A percentile compares a stretch with the other conserved stretches of the same genome.
These are phyloP conservation scores for Candida labiduridarum DNA, from an alignment of 1,139 yeast genomes.

Conservation along the genomic window DNA sequence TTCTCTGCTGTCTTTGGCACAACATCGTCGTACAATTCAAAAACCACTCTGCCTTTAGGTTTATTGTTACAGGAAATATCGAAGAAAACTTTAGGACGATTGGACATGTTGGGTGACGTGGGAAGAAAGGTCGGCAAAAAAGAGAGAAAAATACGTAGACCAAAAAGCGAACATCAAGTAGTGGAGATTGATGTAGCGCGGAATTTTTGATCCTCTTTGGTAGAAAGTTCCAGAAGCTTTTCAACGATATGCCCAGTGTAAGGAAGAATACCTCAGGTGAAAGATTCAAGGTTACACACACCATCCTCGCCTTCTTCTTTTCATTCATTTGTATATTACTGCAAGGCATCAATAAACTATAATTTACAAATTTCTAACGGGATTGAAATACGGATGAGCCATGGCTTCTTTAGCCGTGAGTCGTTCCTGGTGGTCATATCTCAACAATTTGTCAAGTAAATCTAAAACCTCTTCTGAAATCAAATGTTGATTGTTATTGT, in stretches of 20 bases:
- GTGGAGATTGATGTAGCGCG: too few relatives aligned
- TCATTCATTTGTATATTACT: too few relatives aligned
- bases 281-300: too few relatives aligned
- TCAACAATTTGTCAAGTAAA: constrained; percentile 76
- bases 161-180: too few relatives aligned
- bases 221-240: too few relatives aligned
- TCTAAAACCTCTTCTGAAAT: constrained; percentile 75
- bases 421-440: constrained; percentile 94
- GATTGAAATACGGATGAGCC: constrained; percentile 73
- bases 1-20: constrained; percentile 98
- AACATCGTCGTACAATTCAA: constrained; percentile 83
- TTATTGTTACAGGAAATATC: background rate
- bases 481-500: constrained; percentile 69
- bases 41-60: constrained; percentile 12
- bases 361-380: constrained; percentile 21
- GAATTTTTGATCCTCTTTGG: too few relatives aligned
- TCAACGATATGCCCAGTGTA: too few relatives aligned
- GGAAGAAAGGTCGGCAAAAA: too few relatives aligned
- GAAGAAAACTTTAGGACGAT: background rate
- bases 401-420: constrained; percentile 94
- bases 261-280: too few relatives aligned
- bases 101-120: background rate
- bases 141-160: too few relatives aligned
- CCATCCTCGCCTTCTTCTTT: too few relatives aligned
- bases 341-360: too few relatives aligned